Evolutionary conservation across 2,329 filamentous ascomycete species (phyloP).

Genomic region (Spiromastix sp.): DNA sequence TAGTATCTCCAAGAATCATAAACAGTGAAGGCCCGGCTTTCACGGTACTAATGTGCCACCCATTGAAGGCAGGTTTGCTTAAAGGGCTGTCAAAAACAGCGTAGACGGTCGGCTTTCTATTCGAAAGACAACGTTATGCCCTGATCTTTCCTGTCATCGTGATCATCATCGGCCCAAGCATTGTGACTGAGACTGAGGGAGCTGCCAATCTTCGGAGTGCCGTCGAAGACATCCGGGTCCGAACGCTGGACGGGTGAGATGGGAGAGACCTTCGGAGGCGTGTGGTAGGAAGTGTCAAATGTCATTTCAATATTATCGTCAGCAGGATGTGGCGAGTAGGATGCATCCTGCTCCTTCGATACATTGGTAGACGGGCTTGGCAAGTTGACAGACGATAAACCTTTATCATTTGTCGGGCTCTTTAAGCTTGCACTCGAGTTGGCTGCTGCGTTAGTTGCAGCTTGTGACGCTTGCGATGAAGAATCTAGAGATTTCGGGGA

Average conservation of each 20-base stretch:
- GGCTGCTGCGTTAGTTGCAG: background rate
- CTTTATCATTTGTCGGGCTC: background rate
- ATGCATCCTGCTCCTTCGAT: background rate
- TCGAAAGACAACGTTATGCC: slow-evolving; percentile 78
- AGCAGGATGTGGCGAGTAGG: background rate
- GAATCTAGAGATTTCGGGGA: slow-evolving; percentile 12
- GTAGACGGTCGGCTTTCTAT: no score
- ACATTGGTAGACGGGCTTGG: background rate
- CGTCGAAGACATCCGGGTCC: background rate
- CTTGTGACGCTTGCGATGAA: background rate
- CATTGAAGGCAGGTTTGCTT: no score
- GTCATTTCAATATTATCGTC: slow-evolving; percentile 51
- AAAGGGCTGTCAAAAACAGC: no score
- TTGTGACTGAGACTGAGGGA: slow-evolving; percentile 27
- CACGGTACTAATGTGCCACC: no score
- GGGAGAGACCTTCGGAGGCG: slow-evolving; percentile 13
- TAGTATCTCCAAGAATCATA: no score
- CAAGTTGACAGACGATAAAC: no score
- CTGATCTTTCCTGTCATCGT: slow-evolving; percentile 60
- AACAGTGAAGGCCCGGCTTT: no score
- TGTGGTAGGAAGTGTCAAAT: slow-evolving; percentile 55
- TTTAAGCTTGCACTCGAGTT: background rate
- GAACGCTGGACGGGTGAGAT: slow-evolving; percentile 16
- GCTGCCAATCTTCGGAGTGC: slow-evolving; percentile 3
- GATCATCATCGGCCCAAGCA: slow-evolving; percentile 63